Evolutionary conservation across 805 yeast genomes (phyloP), one percentile per base, ranked within the genome.

Genomic region (Starmerella sirachaensis): DNA sequence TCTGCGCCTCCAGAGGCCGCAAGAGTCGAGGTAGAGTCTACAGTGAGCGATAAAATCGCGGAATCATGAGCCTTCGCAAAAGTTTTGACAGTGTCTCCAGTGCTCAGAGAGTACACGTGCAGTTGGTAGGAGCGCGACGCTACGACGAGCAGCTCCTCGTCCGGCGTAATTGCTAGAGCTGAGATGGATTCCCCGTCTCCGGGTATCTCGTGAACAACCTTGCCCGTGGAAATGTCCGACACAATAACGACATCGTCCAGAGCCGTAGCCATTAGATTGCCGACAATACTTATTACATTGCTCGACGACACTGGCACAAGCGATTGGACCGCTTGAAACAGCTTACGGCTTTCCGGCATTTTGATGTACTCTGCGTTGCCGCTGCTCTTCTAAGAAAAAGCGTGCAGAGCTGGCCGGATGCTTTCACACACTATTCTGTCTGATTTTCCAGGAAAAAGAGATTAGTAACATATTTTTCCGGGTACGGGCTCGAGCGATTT

Each of bases 1-100:
- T 91, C 98, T 1, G 96, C 80, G 32, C 93, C 85, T 27, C 99
- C 99, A 53, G 91, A 76, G 14, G 95, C 93, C 52, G 86, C 72
- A 25, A 91, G 64, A 3, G 94, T 75, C 2, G 93, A 78, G 0
- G 96, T 83, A 3, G 70, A 56, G 58, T 91, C 98, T 17, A 72
- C 72, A 9, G 78, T 66, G 31, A 84, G 69, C 9, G 84, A 77
- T 57, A 81, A 82, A 2, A 82, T 79, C 1, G 96, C 94, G 1
- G 95, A 78, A 2, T 65, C 66, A 39, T 65, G 69, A 6, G 68
- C 68, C 43, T 60, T 62, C 16, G 55, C 45, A 18, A 51, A 38
- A 2, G 50, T 36, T n/a, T 42, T 41, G 9, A 45, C 24, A 6
- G 33, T 29, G 7, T 18, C 31, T 6, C 23, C 20, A 1, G 42